Evolutionary conservation across 768 basidiomycete genomes (phyloP), one percentile per base, ranked within the genome.

Genomic region (Russula emetica): DNA sequence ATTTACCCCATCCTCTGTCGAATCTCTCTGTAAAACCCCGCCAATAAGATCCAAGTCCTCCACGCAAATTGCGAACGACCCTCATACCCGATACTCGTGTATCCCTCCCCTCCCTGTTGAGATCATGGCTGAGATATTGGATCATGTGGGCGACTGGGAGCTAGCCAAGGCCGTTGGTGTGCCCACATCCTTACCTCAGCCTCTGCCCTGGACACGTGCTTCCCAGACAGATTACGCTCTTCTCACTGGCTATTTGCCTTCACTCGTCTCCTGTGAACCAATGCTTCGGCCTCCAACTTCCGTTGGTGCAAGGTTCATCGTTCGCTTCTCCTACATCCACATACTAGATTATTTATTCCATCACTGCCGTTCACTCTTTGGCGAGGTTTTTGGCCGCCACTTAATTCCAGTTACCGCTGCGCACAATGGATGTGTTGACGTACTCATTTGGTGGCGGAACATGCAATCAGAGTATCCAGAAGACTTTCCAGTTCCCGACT

Each of bases 371-470:
- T 70, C 79, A 62, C 77, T 85, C 72, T 93, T 92, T 73, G 74
- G 83, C 28, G 80, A 80, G 20, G 76, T 85, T 57, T 90, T 86
- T 74, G 80, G 82, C 66, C 79, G 81, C 71, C 84, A 85, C 72
- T 76, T 88, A 55, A 85, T 94, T 55, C 91, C 89, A 20, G 85
- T 86, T 58, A 85, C 85, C 62, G 92, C 93, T 11, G 88, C 89
- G 30, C 80, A 82, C 45, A 82, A 92, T 71, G 90, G 92, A 13
- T 83, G 92, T 18, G 81, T 78, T 3, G 73, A 79, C 18, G 85
- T 94, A 6, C 83, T 95, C 47, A 81, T 84, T 5, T 94, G 93
- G 92, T 94, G 91, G 85, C 85, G 86, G 68, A 80, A 84, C 65
- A 82, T 79, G 38, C 78, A 80, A 57, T 82, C 86, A 55, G 79